Conservation (phyloP, 2,329 filamentous ascomycete species). For the Cryphonectria naterciae region DNA sequence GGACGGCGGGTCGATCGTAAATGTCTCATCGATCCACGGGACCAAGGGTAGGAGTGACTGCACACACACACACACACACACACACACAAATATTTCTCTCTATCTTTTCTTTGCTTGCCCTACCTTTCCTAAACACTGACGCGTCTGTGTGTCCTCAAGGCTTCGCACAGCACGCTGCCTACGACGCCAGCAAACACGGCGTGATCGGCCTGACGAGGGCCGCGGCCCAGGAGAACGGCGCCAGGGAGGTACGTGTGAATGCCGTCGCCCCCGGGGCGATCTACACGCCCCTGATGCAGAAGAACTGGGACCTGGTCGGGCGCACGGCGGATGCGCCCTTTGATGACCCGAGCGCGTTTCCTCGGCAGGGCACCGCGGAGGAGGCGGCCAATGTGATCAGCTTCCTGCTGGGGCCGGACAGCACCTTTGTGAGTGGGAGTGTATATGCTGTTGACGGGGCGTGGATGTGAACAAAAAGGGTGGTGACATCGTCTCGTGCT, state of each 20-base stretch:
- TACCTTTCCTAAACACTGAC: not conserved
- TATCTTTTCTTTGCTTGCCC: not conserved
- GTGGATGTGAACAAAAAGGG: slow-evolving; percentile 34
- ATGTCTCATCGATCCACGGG: slow-evolving; percentile 58
- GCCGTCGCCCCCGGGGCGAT: slow-evolving; percentile 54
- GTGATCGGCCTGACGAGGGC: slow-evolving; percentile 44
- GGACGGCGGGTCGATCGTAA: slow-evolving; percentile 61
- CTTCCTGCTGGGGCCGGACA: slow-evolving; percentile 53
- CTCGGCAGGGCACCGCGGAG: slow-evolving; percentile 50
- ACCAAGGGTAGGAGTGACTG: slow-evolving; percentile 35
- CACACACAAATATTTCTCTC: not conserved
- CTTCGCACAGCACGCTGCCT: slow-evolving; percentile 45
- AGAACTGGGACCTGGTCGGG: slow-evolving; percentile 43
- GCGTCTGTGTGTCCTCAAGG: slow-evolving; percentile 37
- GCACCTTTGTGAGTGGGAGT: slow-evolving; percentile 50
- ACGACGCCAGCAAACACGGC: slow-evolving; percentile 44
- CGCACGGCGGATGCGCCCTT: slow-evolving; percentile 45
- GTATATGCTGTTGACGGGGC: slow-evolving; percentile 53
- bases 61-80: not conserved
- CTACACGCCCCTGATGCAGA: slow-evolving; percentile 53
- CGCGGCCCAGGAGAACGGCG: slow-evolving; percentile 44
- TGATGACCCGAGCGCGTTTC: slow-evolving; percentile 47
- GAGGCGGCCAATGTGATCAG: slow-evolving; percentile 52
- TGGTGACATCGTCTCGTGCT: not conserved
- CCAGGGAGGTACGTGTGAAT: slow-evolving; percentile 50